These are phyloP conservation scores for Jacaranda copaia DNA, from an alignment of 257 asterid species.

Conservation along the genomic window DNA sequence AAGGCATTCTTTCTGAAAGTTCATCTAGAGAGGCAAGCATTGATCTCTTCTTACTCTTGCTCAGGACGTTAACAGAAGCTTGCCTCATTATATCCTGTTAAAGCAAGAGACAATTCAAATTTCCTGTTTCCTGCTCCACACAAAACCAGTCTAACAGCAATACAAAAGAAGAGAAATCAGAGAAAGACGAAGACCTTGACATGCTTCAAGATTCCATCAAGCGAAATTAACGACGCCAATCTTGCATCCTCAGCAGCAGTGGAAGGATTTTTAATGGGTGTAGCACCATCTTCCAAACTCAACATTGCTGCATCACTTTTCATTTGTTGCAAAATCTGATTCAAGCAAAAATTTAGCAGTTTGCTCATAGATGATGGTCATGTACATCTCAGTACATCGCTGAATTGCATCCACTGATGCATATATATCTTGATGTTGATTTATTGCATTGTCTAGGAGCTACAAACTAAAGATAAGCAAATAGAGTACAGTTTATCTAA, in stretches of 20 bases:
- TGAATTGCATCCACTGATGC: constrained; percentile 19
- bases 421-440: not conserved
- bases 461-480: constrained; percentile 26
- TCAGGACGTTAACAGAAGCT: constrained; percentile 66
- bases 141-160: constrained; percentile 26
- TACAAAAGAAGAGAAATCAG: constrained; percentile 4
- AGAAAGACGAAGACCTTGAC: constrained; percentile 69
- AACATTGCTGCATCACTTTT: constrained; percentile 75
- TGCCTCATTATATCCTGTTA: constrained; percentile 86
- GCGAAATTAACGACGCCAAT: constrained; percentile 91
- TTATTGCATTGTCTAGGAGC: not conserved
- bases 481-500: not conserved
- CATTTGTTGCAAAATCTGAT: constrained; percentile 93
- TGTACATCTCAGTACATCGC: not conserved
- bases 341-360: constrained; percentile 30
- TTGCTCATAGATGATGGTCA: not conserved
- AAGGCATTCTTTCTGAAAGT: constrained; percentile 90
- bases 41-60: constrained; percentile 83
- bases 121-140: constrained; percentile 33
- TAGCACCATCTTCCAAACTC: constrained; percentile 75
- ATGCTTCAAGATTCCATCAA: constrained; percentile 91
- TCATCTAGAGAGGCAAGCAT: constrained; percentile 79
- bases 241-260: constrained; percentile 99
- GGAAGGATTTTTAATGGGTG: constrained; percentile 88
- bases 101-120: constrained; percentile 17